These are phyloP conservation scores for Fusarium illudens DNA, from an alignment of 2,329 filamentous ascomycete genomes.

Conservation along the genomic window DNA sequence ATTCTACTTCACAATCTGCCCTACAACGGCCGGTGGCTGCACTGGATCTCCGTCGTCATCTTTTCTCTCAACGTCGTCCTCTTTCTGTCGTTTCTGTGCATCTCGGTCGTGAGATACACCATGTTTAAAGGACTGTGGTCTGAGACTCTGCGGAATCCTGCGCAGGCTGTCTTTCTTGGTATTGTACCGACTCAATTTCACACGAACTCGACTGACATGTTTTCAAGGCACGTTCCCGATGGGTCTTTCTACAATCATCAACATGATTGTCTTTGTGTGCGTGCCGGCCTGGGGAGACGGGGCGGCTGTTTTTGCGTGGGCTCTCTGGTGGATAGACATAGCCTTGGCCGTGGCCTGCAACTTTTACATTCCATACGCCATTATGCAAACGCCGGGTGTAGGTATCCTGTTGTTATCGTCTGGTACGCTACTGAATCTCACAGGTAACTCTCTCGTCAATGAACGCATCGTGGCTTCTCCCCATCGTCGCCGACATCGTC, in stretches of 20 bases:
- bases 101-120: conserved; percentile 64
- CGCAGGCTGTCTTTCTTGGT: conserved; percentile 55
- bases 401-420: conserved; percentile 23
- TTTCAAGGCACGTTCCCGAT: conserved; percentile 70
- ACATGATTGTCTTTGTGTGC: conserved; percentile 66
- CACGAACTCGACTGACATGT: background rate
- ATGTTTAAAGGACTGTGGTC: conserved; percentile 69
- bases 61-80: conserved; percentile 65
- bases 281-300: conserved; percentile 64
- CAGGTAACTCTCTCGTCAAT: conserved; percentile 50
- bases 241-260: conserved; percentile 69
- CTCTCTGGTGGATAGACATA: conserved; percentile 62
- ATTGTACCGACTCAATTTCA: background rate
- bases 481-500: conserved; percentile 69
- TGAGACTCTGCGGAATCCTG: conserved; percentile 68
- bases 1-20: conserved; percentile 66
- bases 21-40: conserved; percentile 62
- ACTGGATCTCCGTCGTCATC: conserved; percentile 63
- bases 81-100: conserved; percentile 59
- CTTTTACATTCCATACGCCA: conserved; percentile 60
- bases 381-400: conserved; percentile 49
- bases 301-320: conserved; percentile 60
- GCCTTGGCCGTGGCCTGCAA: conserved; percentile 55
- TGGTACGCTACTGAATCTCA: background rate
- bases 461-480: conserved; percentile 68